Percentiles rank a stretch among this genome's conserved stretches.
Conservation (phyloP, 768 basidiomycete species). For the Russula sp. region DNA sequence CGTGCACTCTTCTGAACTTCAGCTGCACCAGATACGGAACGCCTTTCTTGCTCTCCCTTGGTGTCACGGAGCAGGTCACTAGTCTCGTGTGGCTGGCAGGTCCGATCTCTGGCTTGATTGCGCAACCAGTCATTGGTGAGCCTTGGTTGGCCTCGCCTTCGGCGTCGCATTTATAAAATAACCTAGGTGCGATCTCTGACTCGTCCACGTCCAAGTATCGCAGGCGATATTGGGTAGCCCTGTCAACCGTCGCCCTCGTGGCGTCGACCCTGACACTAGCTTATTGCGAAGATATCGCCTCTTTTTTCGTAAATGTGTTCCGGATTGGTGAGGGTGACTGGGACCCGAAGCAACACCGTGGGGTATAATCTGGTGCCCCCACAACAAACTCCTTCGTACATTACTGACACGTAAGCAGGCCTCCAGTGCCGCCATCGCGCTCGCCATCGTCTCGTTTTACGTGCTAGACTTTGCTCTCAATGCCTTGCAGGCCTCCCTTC, state of each 20-base stretch:
- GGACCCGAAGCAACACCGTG: constrained; percentile 65
- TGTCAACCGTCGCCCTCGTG: constrained; percentile 77
- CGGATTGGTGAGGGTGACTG: constrained; percentile 76
- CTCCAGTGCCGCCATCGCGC: constrained; percentile 63
- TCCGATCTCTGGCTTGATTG: constrained; percentile 90
- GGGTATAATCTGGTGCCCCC: constrained; percentile 33
- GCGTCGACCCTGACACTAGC: constrained; percentile 74
- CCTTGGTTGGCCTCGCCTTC: neutral
- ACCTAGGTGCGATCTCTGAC: constrained; percentile 87
- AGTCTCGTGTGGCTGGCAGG: constrained; percentile 94
- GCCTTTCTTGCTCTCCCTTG: constrained; percentile 77
- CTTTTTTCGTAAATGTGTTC: constrained; percentile 68
- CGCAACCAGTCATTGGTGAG: constrained; percentile 94
- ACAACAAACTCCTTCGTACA: constrained; percentile 4
- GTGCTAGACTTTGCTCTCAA: constrained; percentile 96
- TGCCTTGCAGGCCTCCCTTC: constrained; percentile 84
- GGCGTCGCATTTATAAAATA: neutral
- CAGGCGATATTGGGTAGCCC: constrained; percentile 85
- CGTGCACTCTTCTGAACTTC: neutral
- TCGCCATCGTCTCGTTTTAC: constrained; percentile 89
- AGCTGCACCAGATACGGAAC: constrained; percentile 73
- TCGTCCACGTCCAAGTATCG: constrained; percentile 86
- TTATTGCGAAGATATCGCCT: constrained; percentile 69
- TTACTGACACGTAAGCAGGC: constrained; percentile 37
- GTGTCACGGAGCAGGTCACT: constrained; percentile 82